Evolutionary conservation across 1,284 basidiomycete genomes (phyloP), one percentile per base, ranked within the genome.

Genomic region (Cystobasidium pallidum): DNA sequence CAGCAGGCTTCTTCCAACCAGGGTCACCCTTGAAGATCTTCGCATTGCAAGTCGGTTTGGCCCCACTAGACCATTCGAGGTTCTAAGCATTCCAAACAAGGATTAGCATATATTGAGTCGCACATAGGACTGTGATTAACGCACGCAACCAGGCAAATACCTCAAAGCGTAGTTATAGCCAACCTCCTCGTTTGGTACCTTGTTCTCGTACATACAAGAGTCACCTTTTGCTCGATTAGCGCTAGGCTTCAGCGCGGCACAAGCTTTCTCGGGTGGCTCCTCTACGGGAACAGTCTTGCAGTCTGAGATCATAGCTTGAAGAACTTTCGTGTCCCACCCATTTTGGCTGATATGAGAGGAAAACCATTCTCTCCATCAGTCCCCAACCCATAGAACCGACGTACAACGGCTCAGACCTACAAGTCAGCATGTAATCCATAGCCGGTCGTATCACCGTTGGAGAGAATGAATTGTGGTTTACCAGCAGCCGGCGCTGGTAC

Each of bases 211-310:
- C 13, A 28, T 21, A 32, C 67, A 70, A 8, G 26, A 19, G 43
- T 61, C 41, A 10, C 52, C 67, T 34, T 49, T 51, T 2, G 30
- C 34, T 52, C 55, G 57, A 24, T 62, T 34, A 26, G 24, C 21
- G 4, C 39, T 47, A 21, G 67, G 58, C n/a, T 39, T 47, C 6
- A 70, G 43, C 10, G 58, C 55, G 11, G 67, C 45, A 26, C 67
- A 70, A n/a, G 67, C 67, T 47, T 61, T 13, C 10, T 61, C 26
- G 19, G 67, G 43, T 47, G 67, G 57, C 30, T 70, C 67, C 24
- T 70, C 67, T 10, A 70, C 67, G 15, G 67, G 67, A 7, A 34
- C 57, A 39, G 10, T 70, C 67, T 70, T 59, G 58, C 67, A 70
- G 13, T 49, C 54, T 21, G 28, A 30, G 17, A 70, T 24, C 67